phyloP scores from a whole-genome alignment of 2,329 filamentous ascomycete genomes.

The Dissoconium aciculare region DNA sequence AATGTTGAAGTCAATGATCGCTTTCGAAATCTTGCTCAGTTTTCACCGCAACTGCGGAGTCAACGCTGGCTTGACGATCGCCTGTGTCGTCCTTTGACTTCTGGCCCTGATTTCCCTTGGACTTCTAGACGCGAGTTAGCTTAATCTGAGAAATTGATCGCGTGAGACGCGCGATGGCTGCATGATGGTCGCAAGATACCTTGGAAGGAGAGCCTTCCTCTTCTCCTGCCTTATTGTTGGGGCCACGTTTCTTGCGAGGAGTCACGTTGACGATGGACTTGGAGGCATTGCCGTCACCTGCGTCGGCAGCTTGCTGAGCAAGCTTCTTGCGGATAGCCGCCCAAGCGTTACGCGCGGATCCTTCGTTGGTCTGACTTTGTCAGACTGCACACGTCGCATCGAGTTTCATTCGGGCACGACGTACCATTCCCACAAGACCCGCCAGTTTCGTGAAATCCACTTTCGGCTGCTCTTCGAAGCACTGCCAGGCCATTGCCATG shows the following conservation, averaged over 20 bases:
- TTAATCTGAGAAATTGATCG: no score
- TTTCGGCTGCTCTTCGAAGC: slow-evolving; percentile 18
- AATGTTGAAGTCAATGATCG: no score
- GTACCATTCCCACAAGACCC: slow-evolving; percentile 8
- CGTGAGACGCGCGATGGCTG: neutral
- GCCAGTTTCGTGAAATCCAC: slow-evolving; percentile 17
- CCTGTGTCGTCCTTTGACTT: no score
- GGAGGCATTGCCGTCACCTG: slow-evolving; percentile 1
- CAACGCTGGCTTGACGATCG: no score
- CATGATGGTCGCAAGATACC: slow-evolving; percentile 1
- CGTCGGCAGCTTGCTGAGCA: slow-evolving; percentile 3
- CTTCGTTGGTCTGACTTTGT: slow-evolving; percentile 10
- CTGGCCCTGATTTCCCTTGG: slow-evolving; percentile 10
- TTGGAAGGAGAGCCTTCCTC: slow-evolving; percentile 12
- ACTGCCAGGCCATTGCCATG: slow-evolving; percentile 17
- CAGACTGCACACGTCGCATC: neutral
- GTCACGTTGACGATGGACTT: slow-evolving; percentile 10
- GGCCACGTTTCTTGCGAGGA: slow-evolving; percentile 11
- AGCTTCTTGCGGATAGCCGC: slow-evolving; percentile 22
- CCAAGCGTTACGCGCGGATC: slow-evolving; percentile 22
- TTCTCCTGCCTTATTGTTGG: slow-evolving; percentile 8
- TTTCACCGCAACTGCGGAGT: no score
- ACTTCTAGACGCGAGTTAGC: slow-evolving; percentile 9
- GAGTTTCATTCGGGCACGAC: slow-evolving; percentile 26
- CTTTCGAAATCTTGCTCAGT: no score